Evolutionary conservation across 441 rosid genomes (phyloP).

Genomic region (Populus tomentosa): DNA sequence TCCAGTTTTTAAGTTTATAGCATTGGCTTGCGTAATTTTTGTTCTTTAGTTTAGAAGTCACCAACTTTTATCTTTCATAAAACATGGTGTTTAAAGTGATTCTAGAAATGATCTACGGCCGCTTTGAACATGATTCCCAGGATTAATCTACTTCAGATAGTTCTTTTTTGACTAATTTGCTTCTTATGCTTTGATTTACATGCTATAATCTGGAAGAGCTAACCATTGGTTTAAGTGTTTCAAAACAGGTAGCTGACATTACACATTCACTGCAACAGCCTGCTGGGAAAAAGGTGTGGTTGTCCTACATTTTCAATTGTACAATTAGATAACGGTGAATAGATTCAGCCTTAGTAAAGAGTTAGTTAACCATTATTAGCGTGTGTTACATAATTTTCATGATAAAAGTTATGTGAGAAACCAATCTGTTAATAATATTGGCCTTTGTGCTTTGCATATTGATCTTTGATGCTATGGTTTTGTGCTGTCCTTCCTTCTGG

Average conservation of each 20-base stretch:
- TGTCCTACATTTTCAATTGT: constrained; percentile 8
- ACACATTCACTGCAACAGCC: constrained; percentile 97
- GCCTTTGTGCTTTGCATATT: neutral
- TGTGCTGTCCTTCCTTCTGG: neutral
- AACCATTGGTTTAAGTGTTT: neutral
- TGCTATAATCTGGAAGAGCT: too few relatives aligned
- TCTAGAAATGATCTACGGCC: too few relatives aligned
- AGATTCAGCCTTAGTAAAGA: constrained; percentile 3
- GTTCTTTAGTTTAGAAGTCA: too few relatives aligned
- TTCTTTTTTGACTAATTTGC: neutral
- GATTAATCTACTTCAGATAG: neutral
- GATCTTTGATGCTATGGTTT: neutral
- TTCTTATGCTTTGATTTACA: neutral
- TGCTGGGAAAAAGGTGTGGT: constrained; percentile 78
- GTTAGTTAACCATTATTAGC: neutral
- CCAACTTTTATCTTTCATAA: too few relatives aligned
- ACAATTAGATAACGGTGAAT: constrained; percentile 1
- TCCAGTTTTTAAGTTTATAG: too few relatives aligned
- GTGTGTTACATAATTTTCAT: too few relatives aligned
- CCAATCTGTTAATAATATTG: neutral
- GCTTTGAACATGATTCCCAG: too few relatives aligned
- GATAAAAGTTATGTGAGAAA: neutral
- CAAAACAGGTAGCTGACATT: constrained; percentile 78
- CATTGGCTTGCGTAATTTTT: too few relatives aligned
- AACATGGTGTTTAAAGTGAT: too few relatives aligned